Conservation (phyloP, 2,329 filamentous ascomycete species). For the Scorias spongiosa region DNA sequence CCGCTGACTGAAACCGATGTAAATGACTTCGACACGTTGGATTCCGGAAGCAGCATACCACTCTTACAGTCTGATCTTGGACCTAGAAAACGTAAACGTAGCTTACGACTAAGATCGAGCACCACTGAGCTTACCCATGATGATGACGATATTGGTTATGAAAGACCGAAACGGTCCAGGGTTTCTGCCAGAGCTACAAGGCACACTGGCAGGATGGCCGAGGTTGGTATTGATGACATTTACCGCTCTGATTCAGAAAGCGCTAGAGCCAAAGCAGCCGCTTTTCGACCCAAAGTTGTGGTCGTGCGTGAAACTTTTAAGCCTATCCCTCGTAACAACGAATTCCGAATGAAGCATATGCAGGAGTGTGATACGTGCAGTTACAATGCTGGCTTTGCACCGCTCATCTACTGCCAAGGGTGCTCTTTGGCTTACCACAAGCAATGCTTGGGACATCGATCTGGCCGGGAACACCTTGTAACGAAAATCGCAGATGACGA, state of each 20-base stretch:
- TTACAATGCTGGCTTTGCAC: slow-evolving; percentile 44
- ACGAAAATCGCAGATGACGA: slow-evolving; percentile 65
- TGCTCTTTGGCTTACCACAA: slow-evolving; percentile 77
- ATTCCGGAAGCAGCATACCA: slow-evolving; percentile 2
- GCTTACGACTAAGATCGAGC: slow-evolving; percentile 2
- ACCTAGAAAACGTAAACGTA: slow-evolving; percentile 24
- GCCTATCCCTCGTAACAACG: slow-evolving; percentile 41
- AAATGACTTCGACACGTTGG: slow-evolving; percentile 1
- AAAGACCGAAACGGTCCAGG: slow-evolving; percentile 4
- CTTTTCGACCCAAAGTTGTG: slow-evolving; percentile 37
- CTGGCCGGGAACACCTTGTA: slow-evolving; percentile 65
- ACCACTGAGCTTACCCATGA: slow-evolving; percentile 1
- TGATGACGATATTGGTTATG: slow-evolving; percentile 4
- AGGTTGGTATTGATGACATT: slow-evolving; percentile 43
- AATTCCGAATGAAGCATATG: slow-evolving; percentile 57
- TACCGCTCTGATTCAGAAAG: slow-evolving; percentile 29
- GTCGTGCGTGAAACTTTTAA: slow-evolving; percentile 59
- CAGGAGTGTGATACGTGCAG: slow-evolving; percentile 60
- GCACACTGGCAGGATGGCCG: slow-evolving; percentile 34
- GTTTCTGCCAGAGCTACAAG: slow-evolving; percentile 29
- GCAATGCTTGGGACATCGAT: slow-evolving; percentile 60
- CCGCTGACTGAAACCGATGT: neutral
- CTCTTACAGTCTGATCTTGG: slow-evolving; percentile 28
- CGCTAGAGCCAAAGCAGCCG: slow-evolving; percentile 5
- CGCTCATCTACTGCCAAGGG: slow-evolving; percentile 77